phyloP scores from a whole-genome alignment of 1,139 yeast species.

The Blastobotrys petasosporus region DNA sequence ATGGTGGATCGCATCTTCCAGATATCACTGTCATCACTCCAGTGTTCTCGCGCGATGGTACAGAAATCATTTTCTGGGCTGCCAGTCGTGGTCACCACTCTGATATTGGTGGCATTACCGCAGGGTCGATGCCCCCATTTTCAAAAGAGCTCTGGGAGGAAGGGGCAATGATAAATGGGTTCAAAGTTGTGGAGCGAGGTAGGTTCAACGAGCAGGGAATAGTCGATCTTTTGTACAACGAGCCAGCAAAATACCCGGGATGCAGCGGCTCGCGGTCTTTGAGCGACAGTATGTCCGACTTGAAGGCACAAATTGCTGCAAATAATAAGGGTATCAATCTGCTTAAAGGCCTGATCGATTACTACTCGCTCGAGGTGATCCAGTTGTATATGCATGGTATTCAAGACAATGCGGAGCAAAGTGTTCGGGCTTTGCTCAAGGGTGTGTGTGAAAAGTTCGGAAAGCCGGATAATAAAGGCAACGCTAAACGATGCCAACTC shows the following conservation, averaged over 20 bases:
- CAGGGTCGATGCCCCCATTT: conserved; percentile 63
- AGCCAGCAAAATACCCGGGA: conserved; percentile 50
- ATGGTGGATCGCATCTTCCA: conserved; percentile 80
- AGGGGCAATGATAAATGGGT: conserved; percentile 55
- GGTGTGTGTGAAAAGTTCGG: conserved; percentile 33
- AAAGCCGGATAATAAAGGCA: conserved; percentile 14
- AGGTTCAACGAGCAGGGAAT: conserved; percentile 50
- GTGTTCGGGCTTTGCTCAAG: conserved; percentile 45
- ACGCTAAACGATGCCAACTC: conserved; percentile 28
- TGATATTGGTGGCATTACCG: conserved; percentile 60
- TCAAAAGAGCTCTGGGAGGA: conserved; percentile 58
- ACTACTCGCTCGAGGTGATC: conserved; percentile 47
- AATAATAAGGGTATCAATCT: conserved; percentile 57
- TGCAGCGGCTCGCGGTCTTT: conserved; percentile 58
- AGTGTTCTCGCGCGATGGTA: conserved; percentile 55
- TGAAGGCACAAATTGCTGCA: conserved; percentile 64
- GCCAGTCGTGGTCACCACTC: conserved; percentile 67
- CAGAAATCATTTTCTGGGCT: conserved; percentile 49
- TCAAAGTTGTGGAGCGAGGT: conserved; percentile 51
- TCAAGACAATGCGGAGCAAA: conserved; percentile 52
- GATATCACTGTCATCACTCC: conserved; percentile 78
- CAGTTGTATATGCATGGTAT: conserved; percentile 57
- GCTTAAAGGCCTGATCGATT: conserved; percentile 44
- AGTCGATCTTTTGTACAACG: conserved; percentile 42
- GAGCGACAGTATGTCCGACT: conserved; percentile 54